phyloP scores from a whole-genome alignment of 768 basidiomycete genomes.

The Tubosaeta sp. region DNA sequence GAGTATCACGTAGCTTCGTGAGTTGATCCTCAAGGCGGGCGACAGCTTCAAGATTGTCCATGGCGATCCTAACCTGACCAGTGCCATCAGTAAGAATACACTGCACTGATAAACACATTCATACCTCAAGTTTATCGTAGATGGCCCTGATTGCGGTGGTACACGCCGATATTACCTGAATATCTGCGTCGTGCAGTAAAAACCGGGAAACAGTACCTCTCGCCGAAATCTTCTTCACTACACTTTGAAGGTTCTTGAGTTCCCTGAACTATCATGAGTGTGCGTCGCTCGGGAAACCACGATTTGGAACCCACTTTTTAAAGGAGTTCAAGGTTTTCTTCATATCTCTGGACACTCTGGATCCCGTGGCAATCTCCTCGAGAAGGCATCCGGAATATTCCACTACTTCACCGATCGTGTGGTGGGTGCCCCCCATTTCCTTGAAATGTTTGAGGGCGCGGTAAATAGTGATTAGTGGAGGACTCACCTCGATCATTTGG shows the following conservation, averaged over 20 bases:
- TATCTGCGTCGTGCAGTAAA: slow-evolving; percentile 7
- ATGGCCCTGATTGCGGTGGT: slow-evolving; percentile 8
- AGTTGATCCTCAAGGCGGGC: slow-evolving; percentile 10
- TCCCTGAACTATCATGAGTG: slow-evolving; percentile 2
- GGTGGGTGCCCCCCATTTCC: slow-evolving; percentile 13
- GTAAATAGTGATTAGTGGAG: background rate
- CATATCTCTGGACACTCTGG: slow-evolving; percentile 1
- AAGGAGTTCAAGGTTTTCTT: slow-evolving; percentile 3
- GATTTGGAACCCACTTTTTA: background rate
- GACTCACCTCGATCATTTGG: slow-evolving; percentile 6
- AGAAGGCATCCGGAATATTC: slow-evolving; percentile 14
- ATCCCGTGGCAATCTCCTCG: slow-evolving; percentile 3
- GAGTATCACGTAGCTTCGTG: background rate
- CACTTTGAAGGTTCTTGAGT: slow-evolving; percentile 2
- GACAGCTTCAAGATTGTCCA: slow-evolving; percentile 7
- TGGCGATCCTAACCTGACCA: slow-evolving; percentile 9
- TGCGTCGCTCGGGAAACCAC: background rate
- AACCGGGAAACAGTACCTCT: slow-evolving; percentile 5
- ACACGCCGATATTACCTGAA: slow-evolving; percentile 6
- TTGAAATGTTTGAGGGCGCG: background rate
- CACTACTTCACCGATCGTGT: slow-evolving; percentile 10
- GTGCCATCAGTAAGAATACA: background rate
- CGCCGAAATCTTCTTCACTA: slow-evolving; percentile 6
- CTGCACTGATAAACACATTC: background rate
- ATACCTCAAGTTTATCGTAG: slow-evolving; percentile 7